Conservation (phyloP, 768 basidiomycete species). For the Pleurotus tuber-regium region DNA sequence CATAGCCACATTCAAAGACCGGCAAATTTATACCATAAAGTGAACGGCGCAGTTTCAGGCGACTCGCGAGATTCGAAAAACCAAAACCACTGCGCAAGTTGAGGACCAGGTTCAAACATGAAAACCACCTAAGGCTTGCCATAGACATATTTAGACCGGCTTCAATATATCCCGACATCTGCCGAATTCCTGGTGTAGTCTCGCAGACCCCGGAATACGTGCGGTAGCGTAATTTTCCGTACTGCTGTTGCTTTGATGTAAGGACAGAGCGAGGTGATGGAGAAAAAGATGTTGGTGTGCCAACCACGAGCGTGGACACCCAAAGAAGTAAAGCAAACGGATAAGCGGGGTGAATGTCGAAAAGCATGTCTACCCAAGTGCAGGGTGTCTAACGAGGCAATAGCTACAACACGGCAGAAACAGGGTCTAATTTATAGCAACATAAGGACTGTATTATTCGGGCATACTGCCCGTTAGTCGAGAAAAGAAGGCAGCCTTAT, state of each 20-base stretch:
- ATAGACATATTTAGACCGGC: conserved; percentile 57
- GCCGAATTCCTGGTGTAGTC: conserved; percentile 57
- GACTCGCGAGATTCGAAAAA: conserved; percentile 64
- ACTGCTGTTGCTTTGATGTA: conserved; percentile 18
- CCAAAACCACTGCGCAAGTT: conserved; percentile 61
- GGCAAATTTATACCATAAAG: conserved; percentile 46
- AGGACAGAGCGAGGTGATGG: conserved; percentile 13
- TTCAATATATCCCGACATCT: conserved; percentile 62
- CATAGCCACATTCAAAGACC: too few relatives aligned
- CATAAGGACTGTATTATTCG: not conserved
- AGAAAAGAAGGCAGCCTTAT: not conserved
- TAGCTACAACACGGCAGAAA: too few relatives aligned
- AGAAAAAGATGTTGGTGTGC: conserved; percentile 2
- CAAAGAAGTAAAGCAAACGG: not conserved
- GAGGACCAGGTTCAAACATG: not conserved
- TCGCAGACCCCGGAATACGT: conserved; percentile 63
- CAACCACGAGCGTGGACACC: not conserved
- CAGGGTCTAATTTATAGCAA: conserved; percentile 7
- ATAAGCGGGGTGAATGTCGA: not conserved
- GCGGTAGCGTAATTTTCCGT: conserved; percentile 43
- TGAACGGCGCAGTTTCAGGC: conserved; percentile 63
- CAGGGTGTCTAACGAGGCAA: not conserved
- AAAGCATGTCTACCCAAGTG: too few relatives aligned
- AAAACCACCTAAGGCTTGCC: conserved; percentile 36
- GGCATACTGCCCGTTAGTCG: not conserved